Evolutionary conservation across 352 stramenopile species (phyloP).

Genomic region (Elongisporangium undulatum): DNA sequence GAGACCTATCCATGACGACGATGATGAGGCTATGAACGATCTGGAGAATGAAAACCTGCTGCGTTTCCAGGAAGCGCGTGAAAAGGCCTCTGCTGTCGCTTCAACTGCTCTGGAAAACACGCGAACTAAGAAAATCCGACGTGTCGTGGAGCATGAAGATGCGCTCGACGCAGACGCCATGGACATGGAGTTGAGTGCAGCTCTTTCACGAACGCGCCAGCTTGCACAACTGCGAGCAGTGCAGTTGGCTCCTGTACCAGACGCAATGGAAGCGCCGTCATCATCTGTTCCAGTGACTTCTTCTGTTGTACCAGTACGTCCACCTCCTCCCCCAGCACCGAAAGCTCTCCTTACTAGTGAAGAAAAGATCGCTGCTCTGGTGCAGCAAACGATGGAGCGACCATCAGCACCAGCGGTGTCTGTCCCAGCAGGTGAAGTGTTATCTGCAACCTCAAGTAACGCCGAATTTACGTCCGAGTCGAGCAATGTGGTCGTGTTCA

Average conservation of each 20-base stretch:
- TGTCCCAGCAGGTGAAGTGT: not conserved
- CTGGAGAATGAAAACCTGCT: conserved; percentile 42
- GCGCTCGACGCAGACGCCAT: conserved; percentile 33
- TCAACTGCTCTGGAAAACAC: conserved; percentile 27
- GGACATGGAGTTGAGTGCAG: conserved; percentile 74
- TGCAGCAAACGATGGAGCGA: conserved; percentile 31
- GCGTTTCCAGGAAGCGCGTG: conserved; percentile 67
- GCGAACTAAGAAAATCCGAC: not conserved
- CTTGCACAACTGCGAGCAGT: conserved; percentile 38
- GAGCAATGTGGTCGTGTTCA: conserved; percentile 68
- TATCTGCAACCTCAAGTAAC: not conserved
- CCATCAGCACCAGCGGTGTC: not conserved
- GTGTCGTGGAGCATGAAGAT: conserved; percentile 4
- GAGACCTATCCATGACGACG: conserved; percentile 18
- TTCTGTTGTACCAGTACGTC: not conserved
- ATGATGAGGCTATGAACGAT: conserved; percentile 24
- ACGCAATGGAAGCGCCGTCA: conserved; percentile 10
- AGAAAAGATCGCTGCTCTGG: conserved; percentile 55
- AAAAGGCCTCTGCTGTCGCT: conserved; percentile 51
- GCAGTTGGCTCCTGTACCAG: conserved; percentile 1
- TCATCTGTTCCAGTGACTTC: not conserved
- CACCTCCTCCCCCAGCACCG: not conserved
- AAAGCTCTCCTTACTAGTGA: conserved; percentile 26
- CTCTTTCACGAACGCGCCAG: conserved; percentile 59
- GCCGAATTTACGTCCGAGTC: not conserved